A percentile compares a stretch with the other conserved stretches of the same genome.
Evolutionary conservation across 2,329 filamentous ascomycete genomes (phyloP).

Genomic region (Alternaria longipes): DNA sequence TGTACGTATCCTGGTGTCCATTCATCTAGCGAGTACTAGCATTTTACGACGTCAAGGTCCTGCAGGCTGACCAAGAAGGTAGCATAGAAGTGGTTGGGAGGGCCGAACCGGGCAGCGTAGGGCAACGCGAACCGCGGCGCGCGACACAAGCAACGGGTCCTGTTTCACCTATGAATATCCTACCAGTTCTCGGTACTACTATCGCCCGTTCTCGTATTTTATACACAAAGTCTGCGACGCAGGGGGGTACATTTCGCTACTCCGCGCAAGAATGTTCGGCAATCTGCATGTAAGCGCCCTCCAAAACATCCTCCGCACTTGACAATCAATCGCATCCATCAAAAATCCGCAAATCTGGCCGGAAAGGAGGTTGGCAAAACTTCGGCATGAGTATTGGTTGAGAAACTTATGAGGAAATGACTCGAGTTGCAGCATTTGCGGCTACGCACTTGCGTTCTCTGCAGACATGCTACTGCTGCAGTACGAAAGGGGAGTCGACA

Average conservation of each 20-base stretch:
- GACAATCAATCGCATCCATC: slow-evolving; percentile 8
- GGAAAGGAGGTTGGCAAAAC: slow-evolving; percentile 1
- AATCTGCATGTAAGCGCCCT: slow-evolving; percentile 35
- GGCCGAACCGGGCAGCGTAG: slow-evolving; percentile 30
- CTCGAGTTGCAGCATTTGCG: slow-evolving; percentile 26
- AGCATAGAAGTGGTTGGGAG: slow-evolving; percentile 29
- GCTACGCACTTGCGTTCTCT: slow-evolving; percentile 22
- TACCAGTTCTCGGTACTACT: slow-evolving; percentile 31
- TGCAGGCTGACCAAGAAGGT: slow-evolving; percentile 41
- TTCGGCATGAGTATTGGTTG: slow-evolving; percentile 11
- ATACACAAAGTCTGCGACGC: slow-evolving; percentile 37
- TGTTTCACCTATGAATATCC: slow-evolving; percentile 42
- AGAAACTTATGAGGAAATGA: slow-evolving; percentile 22
- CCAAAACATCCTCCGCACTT: slow-evolving; percentile 7
- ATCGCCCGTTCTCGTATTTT: slow-evolving; percentile 19
- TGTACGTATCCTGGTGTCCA: slow-evolving; percentile 32
- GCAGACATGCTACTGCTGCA: slow-evolving; percentile 33
- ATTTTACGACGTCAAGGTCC: slow-evolving; percentile 30
- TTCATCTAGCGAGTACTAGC: slow-evolving; percentile 29
- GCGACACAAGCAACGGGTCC: slow-evolving; percentile 43
- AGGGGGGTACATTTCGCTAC: slow-evolving; percentile 29
- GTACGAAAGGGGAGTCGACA: slow-evolving; percentile 38
- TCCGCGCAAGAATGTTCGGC: slow-evolving; percentile 12
- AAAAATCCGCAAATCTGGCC: not conserved
- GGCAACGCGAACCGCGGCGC: slow-evolving; percentile 27